Evolutionary conservation across 2,329 filamentous ascomycete genomes (phyloP).

Genomic region (Apiospora rasikravindrae): DNA sequence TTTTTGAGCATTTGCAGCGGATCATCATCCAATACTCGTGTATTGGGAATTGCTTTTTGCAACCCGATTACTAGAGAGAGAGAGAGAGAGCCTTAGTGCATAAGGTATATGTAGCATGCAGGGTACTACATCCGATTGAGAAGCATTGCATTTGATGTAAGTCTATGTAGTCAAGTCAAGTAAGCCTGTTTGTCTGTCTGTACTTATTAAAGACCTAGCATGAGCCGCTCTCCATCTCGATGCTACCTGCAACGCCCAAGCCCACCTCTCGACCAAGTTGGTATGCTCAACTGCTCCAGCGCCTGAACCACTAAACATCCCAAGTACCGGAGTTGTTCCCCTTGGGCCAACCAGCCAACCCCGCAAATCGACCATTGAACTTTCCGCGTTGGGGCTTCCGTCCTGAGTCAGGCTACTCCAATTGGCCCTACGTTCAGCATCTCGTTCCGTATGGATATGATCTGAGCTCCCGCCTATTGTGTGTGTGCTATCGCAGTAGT

Average conservation of each 20-base stretch:
- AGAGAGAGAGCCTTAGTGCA: not conserved
- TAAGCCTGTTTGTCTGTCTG: not conserved
- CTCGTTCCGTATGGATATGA: constrained; percentile 1
- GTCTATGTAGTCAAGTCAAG: too few relatives aligned
- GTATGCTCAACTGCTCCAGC: not conserved
- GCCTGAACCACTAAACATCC: not conserved
- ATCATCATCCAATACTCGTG: constrained; percentile 10
- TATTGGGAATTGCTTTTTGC: not conserved
- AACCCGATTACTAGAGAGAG: not conserved
- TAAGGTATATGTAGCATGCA: not conserved
- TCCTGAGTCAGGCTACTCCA: constrained; percentile 6
- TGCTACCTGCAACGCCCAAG: not conserved
- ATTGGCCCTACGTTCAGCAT: constrained; percentile 14
- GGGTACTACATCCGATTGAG: not conserved
- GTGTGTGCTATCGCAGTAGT: not conserved
- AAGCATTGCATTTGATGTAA: not conserved
- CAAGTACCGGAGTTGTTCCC: constrained; percentile 3
- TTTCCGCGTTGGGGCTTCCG: constrained; percentile 13
- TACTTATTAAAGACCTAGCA: constrained; percentile 6
- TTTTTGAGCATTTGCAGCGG: not conserved
- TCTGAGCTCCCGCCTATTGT: constrained; percentile 3
- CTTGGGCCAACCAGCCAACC: not conserved
- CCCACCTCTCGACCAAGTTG: not conserved
- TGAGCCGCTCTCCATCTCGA: constrained; percentile 1
- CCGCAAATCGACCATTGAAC: constrained; percentile 13